Conservation (phyloP, 2,329 filamentous ascomycete genomes). For the Phialophora chinensis region DNA sequence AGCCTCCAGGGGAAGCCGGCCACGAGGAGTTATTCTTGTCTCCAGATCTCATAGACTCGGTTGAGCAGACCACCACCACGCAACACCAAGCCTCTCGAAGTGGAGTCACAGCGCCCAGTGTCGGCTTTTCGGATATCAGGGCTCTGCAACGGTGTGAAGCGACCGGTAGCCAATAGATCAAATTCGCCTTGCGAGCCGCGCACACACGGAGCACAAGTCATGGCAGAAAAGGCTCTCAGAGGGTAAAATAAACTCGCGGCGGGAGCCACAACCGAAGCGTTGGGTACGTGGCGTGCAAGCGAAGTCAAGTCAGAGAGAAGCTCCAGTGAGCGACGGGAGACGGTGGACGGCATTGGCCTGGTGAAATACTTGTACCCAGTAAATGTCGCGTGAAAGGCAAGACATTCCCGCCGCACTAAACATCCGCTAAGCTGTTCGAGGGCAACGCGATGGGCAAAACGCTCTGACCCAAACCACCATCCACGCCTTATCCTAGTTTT, state of each 20-base stretch:
- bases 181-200: not conserved
- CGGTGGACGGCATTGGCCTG: not conserved
- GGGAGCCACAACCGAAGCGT: not conserved
- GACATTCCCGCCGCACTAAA: not conserved
- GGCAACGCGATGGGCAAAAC: not conserved
- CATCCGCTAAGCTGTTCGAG: not conserved
- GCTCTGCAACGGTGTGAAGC: not conserved
- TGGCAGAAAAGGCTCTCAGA: not conserved
- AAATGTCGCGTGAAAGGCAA: not conserved
- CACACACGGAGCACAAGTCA: not conserved
- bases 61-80: not conserved
- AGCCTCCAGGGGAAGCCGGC: slow-evolving; percentile 9
- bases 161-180: not conserved
- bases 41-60: not conserved
- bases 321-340: not conserved
- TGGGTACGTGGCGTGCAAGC: not conserved
- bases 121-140: not conserved
- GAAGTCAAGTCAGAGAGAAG: not conserved
- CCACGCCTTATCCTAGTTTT: slow-evolving; percentile 9
- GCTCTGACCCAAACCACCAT: not conserved
- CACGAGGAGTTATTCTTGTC: slow-evolving; percentile 12
- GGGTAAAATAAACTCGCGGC: not conserved
- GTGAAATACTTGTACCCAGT: not conserved
- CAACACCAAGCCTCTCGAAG: not conserved
- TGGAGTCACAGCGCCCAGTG: not conserved